phyloP scores from a whole-genome alignment of 2,329 filamentous ascomycete species.

The Calonectria ilicicola region DNA sequence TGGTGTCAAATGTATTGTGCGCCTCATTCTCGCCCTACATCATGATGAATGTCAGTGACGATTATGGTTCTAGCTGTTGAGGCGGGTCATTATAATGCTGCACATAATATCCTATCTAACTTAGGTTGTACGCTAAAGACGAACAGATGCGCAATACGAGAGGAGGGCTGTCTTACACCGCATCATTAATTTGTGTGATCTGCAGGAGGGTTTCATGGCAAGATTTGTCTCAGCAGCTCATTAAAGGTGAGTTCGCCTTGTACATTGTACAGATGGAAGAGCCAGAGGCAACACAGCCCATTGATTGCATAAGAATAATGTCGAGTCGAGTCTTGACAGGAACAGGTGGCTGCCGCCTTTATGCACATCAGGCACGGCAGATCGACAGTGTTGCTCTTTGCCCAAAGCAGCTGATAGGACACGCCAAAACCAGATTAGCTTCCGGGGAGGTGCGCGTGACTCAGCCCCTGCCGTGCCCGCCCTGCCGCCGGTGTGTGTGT shows the following conservation, averaged over 20 bases:
- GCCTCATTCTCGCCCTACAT: not conserved
- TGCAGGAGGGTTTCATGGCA: not conserved
- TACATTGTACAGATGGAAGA: not conserved
- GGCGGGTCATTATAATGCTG: not conserved
- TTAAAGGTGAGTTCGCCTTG: not conserved
- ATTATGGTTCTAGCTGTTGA: not conserved
- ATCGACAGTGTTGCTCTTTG: not conserved
- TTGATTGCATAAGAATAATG: not conserved
- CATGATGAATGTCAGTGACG: too few relatives aligned
- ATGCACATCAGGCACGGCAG: conserved; percentile 3
- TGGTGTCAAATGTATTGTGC: not conserved
- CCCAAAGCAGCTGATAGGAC: conserved; percentile 29
- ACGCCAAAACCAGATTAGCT: not conserved
- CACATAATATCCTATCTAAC: not conserved
- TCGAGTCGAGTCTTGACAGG: not conserved
- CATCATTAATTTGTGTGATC: not conserved
- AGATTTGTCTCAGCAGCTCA: not conserved
- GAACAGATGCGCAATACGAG: not conserved
- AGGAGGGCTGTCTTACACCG: not conserved
- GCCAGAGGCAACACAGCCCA: too few relatives aligned
- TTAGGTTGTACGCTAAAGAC: not conserved
- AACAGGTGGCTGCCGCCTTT: not conserved
- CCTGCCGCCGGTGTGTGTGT: not conserved
- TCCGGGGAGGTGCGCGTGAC: conserved; percentile 16
- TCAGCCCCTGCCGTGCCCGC: not conserved